Percentiles rank a stretch among this genome's conserved stretches.
These are phyloP conservation scores for Leptomonas seymouri DNA, from an alignment of 208 protist genomes.

Conservation along the genomic window DNA sequence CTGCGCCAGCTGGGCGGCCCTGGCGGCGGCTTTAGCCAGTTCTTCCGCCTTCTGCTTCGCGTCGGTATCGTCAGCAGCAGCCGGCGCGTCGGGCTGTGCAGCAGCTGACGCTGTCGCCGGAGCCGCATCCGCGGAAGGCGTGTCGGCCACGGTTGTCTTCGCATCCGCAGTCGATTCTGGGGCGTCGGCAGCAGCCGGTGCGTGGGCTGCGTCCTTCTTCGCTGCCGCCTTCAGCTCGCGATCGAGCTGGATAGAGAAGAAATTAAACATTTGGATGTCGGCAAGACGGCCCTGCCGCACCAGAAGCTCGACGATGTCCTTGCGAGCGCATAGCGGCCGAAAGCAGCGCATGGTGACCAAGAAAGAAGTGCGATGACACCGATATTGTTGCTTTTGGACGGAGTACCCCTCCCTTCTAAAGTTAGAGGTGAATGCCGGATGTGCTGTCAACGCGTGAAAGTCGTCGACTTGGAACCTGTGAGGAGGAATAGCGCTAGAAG, in stretches of 20 bases:
- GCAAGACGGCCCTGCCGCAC: conserved; percentile 58
- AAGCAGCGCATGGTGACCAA: conserved; percentile 25
- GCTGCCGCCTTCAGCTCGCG: conserved; percentile 15
- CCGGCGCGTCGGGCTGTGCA: background rate
- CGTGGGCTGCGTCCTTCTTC: background rate
- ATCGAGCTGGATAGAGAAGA: conserved; percentile 54
- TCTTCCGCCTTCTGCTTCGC: background rate
- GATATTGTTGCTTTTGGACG: no score
- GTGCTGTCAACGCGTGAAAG: no score
- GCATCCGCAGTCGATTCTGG: no score
- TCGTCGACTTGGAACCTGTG: no score
- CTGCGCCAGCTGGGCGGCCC: conserved; percentile 12
- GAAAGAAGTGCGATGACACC: no score
- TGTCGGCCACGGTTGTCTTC: background rate
- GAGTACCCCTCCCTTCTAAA: no score
- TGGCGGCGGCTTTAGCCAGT: conserved; percentile 4
- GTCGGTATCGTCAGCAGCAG: background rate
- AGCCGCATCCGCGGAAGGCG: background rate
- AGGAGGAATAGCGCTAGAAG: no score
- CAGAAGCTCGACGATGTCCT: conserved; percentile 71
- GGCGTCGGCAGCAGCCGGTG: no score
- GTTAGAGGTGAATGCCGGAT: no score
- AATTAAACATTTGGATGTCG: conserved; percentile 72
- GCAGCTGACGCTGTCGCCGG: background rate
- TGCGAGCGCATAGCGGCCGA: conserved; percentile 32